A percentile compares a stretch with the other conserved stretches of the same genome.
Evolutionary conservation across 2,329 filamentous ascomycete species (phyloP).

Genomic region (Microcera coccophila): DNA sequence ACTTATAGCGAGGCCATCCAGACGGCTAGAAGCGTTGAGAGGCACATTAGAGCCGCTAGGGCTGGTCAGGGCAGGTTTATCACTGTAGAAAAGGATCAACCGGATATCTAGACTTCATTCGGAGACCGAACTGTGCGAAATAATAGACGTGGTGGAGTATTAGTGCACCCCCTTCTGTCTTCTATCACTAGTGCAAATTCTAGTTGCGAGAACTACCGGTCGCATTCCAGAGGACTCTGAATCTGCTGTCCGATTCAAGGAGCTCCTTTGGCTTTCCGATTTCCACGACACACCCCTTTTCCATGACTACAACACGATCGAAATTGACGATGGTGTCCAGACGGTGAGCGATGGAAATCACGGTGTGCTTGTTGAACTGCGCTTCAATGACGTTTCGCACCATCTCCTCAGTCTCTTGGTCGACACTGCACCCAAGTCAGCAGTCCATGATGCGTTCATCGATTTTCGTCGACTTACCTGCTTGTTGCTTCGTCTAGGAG

Average conservation of each 20-base stretch:
- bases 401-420: constrained; percentile 30
- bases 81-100: constrained; percentile 43
- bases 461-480: constrained; percentile 24
- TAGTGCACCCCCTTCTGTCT: too few relatives aligned
- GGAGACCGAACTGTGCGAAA: too few relatives aligned
- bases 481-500: constrained; percentile 43
- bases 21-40: constrained; percentile 43
- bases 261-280: constrained; percentile 23
- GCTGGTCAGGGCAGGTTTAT: constrained; percentile 48
- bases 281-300: constrained; percentile 25
- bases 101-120: constrained; percentile 15
- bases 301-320: constrained; percentile 28
- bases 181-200: not conserved
- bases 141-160: too few relatives aligned
- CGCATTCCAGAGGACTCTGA: constrained; percentile 31
- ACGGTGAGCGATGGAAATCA: constrained; percentile 43
- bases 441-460: not conserved
- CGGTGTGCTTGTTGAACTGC: constrained; percentile 44
- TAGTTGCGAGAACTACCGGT: not conserved
- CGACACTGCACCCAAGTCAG: constrained; percentile 26
- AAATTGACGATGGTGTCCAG: constrained; percentile 41
- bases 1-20: constrained; percentile 35
- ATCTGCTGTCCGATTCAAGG: constrained; percentile 14
- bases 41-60: constrained; percentile 43
- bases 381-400: constrained; percentile 33